Percentiles rank a stretch among this genome's conserved stretches.
phyloP scores from a whole-genome alignment of 768 basidiomycete species.

The Butyriboletus loyo region DNA sequence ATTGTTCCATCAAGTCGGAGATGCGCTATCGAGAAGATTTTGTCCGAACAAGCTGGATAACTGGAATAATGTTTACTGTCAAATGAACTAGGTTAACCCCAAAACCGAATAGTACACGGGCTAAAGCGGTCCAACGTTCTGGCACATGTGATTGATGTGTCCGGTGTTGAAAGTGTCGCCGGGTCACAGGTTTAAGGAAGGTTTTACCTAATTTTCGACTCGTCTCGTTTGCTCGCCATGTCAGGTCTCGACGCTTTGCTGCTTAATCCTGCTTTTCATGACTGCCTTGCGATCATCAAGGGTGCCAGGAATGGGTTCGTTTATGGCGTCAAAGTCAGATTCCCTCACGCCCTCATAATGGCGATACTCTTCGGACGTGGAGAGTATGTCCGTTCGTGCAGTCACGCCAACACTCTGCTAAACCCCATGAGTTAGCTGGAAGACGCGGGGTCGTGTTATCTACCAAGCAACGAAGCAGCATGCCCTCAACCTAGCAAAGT shows the following conservation, averaged over 20 bases:
- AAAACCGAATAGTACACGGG: no score
- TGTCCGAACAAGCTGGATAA: no score
- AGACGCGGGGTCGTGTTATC: constrained; percentile 61
- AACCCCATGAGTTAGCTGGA: constrained; percentile 52
- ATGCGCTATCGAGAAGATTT: no score
- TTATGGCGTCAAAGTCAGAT: constrained; percentile 87
- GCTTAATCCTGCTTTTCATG: constrained; percentile 75
- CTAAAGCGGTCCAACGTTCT: no score
- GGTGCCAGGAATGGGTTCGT: constrained; percentile 90
- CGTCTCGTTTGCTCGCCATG: constrained; percentile 16
- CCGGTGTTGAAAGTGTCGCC: background rate
- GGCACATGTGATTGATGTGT: constrained; percentile 30
- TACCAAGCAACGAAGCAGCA: constrained; percentile 87
- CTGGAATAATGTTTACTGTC: no score
- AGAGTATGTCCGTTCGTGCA: constrained; percentile 54
- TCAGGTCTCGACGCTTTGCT: constrained; percentile 25
- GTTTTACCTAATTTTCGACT: background rate
- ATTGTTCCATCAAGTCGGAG: no score
- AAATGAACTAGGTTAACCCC: no score
- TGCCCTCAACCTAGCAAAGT: constrained; percentile 88
- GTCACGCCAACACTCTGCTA: constrained; percentile 3
- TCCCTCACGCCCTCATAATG: constrained; percentile 97
- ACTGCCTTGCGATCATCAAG: constrained; percentile 90
- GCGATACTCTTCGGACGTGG: constrained; percentile 90
- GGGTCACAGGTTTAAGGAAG: background rate